Conservation (phyloP, 495 filamentous ascomycete genomes). For the Aspergillus mulundensis region DNA sequence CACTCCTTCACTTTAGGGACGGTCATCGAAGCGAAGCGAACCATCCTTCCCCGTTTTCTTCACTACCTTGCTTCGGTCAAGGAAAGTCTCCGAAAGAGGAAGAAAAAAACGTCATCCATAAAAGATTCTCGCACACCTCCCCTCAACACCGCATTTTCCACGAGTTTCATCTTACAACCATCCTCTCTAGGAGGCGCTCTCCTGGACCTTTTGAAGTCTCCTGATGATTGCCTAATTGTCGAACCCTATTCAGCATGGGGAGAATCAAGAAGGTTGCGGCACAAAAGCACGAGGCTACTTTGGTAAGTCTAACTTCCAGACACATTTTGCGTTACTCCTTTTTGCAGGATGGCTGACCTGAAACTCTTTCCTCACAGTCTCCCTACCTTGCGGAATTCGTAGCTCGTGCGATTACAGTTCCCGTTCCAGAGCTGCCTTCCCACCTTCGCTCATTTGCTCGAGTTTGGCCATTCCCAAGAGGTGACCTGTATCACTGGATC, state of each 20-base stretch:
- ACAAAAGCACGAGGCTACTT: constrained; percentile 86
- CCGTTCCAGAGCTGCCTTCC: constrained; percentile 70
- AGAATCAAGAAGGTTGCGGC: constrained; percentile 95
- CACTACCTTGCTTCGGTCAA: constrained; percentile 24
- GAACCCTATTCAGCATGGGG: constrained; percentile 61
- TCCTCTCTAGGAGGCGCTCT: constrained; percentile 31
- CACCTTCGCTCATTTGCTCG: constrained; percentile 76
- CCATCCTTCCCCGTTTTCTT: not conserved
- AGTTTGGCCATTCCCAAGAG: constrained; percentile 93
- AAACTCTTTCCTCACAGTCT: constrained; percentile 55
- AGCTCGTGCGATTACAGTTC: constrained; percentile 57
- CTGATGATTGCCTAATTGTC: constrained; percentile 46
- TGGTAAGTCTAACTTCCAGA: constrained; percentile 57
- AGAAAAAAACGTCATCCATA: constrained; percentile 48
- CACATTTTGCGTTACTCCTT: not conserved
- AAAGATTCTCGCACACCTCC: constrained; percentile 33
- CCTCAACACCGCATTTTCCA: constrained; percentile 33
- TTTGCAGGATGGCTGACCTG: constrained; percentile 20
- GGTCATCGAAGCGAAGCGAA: constrained; percentile 1
- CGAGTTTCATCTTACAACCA: constrained; percentile 28
- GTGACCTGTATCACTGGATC: constrained; percentile 98
- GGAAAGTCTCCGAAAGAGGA: constrained; percentile 21
- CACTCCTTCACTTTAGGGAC: constrained; percentile 3
- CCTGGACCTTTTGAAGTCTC: constrained; percentile 27
- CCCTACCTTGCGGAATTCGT: constrained; percentile 81